These are phyloP conservation scores for Sporothrix globosa DNA, from an alignment of 2,329 filamentous ascomycete species.

Conservation along the genomic window DNA sequence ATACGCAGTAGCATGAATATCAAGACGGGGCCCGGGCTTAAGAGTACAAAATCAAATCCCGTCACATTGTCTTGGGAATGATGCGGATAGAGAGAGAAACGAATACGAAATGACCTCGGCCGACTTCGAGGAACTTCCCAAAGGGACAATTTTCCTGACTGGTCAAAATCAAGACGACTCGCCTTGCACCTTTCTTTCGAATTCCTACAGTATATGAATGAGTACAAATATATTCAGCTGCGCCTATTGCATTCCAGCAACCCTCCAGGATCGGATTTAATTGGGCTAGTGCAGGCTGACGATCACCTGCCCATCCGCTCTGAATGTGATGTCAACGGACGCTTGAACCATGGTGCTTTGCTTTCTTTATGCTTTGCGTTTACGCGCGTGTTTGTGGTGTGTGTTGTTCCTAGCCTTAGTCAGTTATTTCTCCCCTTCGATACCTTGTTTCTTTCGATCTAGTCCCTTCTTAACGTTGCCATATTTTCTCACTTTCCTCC, in stretches of 20 bases:
- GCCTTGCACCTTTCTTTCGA: not conserved
- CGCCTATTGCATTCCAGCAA: not conserved
- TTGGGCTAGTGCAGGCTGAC: constrained; percentile 9
- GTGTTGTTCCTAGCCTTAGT: not conserved
- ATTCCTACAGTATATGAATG: not conserved
- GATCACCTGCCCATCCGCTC: constrained; percentile 23
- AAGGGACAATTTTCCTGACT: not conserved
- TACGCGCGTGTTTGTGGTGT: no score
- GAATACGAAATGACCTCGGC: not conserved
- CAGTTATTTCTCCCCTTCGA: not conserved
- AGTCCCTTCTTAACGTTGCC: not conserved
- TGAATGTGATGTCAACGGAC: constrained; percentile 9
- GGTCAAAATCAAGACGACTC: not conserved
- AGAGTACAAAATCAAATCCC: not conserved
- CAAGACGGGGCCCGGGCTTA: not conserved
- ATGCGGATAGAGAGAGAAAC: not conserved
- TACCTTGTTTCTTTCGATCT: not conserved
- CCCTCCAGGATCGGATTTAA: not conserved
- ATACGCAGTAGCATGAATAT: not conserved
- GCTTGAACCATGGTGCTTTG: constrained; percentile 11
- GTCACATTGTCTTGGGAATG: not conserved
- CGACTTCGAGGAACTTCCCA: not conserved
- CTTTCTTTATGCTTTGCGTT: not conserved
- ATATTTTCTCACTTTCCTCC: constrained; percentile 5
- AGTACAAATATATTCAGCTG: not conserved